phyloP scores from a whole-genome alignment of 1,139 yeast species.

The Yamadazyma blattariae region DNA sequence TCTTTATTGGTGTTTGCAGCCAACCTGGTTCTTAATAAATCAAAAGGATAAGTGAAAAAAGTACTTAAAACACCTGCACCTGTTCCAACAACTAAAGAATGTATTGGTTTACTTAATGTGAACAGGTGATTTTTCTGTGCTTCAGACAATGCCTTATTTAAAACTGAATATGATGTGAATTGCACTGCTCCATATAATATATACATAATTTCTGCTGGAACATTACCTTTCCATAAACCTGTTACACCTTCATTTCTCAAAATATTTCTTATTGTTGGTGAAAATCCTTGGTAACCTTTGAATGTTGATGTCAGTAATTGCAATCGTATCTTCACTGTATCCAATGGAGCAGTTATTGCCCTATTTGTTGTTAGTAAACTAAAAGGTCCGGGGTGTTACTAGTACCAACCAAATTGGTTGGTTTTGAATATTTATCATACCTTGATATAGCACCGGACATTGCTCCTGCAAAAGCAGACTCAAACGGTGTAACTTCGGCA shows the following conservation, averaged over 20 bases:
- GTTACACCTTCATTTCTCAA: slow-evolving; percentile 36
- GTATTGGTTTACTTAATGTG: slow-evolving; percentile 36
- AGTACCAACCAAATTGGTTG: slow-evolving; percentile 30
- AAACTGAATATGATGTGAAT: slow-evolving; percentile 65
- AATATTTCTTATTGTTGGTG: slow-evolving; percentile 15
- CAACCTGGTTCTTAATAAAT: slow-evolving; percentile 76
- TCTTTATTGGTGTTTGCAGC: slow-evolving; percentile 53
- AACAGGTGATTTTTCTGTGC: slow-evolving; percentile 22
- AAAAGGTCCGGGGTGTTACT: neutral
- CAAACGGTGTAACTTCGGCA: slow-evolving; percentile 39
- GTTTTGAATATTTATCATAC: slow-evolving; percentile 10
- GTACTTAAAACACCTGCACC: slow-evolving; percentile 78
- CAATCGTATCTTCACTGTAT: slow-evolving; percentile 80
- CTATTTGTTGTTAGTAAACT: slow-evolving; percentile 21
- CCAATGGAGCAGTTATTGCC: slow-evolving; percentile 83
- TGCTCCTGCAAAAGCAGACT: slow-evolving; percentile 65
- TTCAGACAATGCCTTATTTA: slow-evolving; percentile 42
- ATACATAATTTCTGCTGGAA: slow-evolving; percentile 87
- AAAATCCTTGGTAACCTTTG: slow-evolving; percentile 8
- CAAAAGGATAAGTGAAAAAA: slow-evolving; percentile 78
- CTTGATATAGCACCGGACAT: slow-evolving; percentile 66
- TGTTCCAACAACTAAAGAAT: slow-evolving; percentile 66
- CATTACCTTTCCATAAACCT: slow-evolving; percentile 91
- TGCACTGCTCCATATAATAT: slow-evolving; percentile 82
- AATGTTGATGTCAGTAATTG: slow-evolving; percentile 46